Evolutionary conservation across 179 eudicot genomes (phyloP).

Genomic region (Nepenthes alata): DNA sequence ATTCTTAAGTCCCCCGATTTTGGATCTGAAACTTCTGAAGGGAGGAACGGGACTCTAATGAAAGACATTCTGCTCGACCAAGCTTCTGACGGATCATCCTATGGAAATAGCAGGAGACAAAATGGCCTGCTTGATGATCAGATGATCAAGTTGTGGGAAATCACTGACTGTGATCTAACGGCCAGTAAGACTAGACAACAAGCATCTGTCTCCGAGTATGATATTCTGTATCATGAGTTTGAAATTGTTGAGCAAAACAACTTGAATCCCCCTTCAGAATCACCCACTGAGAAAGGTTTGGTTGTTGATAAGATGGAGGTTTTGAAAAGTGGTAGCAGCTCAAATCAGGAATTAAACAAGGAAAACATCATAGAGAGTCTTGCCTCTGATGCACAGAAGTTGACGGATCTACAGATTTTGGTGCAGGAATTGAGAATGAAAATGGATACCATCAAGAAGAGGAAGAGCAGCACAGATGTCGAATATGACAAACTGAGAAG

Average conservation of each 20-base stretch:
- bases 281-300: conserved; percentile 54
- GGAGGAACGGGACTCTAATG: conserved; percentile 34
- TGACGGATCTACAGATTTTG: conserved; percentile 37
- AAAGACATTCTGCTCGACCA: conserved; percentile 90
- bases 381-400: conserved; percentile 52
- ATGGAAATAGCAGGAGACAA: conserved; percentile 28
- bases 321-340: conserved; percentile 16
- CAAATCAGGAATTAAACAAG: conserved; percentile 23
- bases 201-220: conserved; percentile 19
- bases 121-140: conserved; percentile 41
- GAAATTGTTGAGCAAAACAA: conserved; percentile 14
- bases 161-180: conserved; percentile 30
- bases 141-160: conserved; percentile 86
- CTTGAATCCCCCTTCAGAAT: conserved; percentile 29
- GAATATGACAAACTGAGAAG: conserved; percentile 47
- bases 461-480: conserved; percentile 25
- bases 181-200: conserved; percentile 22
- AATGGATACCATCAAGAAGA: conserved; percentile 37
- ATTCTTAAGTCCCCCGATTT: conserved; percentile 19
- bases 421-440: conserved; percentile 51
- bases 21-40: conserved; percentile 33
- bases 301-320: conserved; percentile 59
- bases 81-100: conserved; percentile 33
- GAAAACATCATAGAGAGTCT: conserved; percentile 48
- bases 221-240: conserved; percentile 15